A percentile compares a stretch with the other conserved stretches of the same genome.
Conservation (phyloP, 176 grass and related monocot species). For the Rhynchospora pubera region DNA sequence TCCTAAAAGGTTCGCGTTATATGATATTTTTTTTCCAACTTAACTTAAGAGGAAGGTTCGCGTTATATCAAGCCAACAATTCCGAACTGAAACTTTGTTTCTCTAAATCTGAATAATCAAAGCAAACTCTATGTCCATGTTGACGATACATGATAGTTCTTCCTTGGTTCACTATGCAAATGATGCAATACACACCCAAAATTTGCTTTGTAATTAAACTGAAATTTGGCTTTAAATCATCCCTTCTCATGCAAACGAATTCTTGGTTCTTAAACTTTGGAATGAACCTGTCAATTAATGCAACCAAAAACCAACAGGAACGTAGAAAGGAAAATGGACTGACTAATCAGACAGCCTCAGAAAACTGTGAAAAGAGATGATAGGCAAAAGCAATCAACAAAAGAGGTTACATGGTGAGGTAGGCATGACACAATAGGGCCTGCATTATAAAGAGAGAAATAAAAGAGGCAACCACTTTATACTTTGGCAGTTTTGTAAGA, state of each 20-base stretch:
- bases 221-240: background rate
- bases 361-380: constrained; percentile 2
- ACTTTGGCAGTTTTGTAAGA: constrained; percentile 27
- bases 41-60: too few species aligned
- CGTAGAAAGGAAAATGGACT: background rate
- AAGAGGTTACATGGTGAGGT: constrained; percentile 7
- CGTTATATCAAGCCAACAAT: too few species aligned
- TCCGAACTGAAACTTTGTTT: too few species aligned
- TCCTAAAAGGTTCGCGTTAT: too few species aligned
- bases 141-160: too few species aligned
- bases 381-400: background rate
- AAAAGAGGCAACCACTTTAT: constrained; percentile 13
- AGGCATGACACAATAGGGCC: constrained; percentile 25
- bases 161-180: too few species aligned
- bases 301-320: background rate
- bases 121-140: too few species aligned
- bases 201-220: background rate
- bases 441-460: constrained; percentile 9
- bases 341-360: background rate
- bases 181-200: background rate
- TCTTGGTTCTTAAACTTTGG: background rate
- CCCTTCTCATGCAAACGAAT: background rate
- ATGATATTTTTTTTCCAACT: too few species aligned
- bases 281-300: background rate
- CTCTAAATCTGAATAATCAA: too few species aligned